Evolutionary conservation across 352 stramenopile genomes (phyloP), one percentile per base, ranked within the genome.

Genomic region (Phytophthora hybrid): DNA sequence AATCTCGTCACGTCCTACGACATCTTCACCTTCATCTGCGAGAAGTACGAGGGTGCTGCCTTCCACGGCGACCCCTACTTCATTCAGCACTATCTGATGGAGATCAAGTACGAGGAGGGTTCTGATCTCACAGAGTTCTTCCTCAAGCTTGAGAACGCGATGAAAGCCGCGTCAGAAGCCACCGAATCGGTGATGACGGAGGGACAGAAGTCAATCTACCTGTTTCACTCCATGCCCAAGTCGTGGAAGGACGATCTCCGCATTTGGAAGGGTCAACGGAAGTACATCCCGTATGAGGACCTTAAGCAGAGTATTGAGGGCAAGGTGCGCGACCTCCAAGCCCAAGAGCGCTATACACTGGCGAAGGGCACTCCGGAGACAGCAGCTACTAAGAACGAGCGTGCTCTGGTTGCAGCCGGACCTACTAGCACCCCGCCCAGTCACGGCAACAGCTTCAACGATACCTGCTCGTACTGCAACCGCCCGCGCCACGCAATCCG

Each of bases 1-100:
- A 70, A 70, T 47, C 59, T 67, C 37, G 44, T 14, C 14, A 62
- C 47, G n/a, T 55, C 19, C 0, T 55, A 31, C 47, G 47, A 55
- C 3, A 55, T 55, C 47, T 26, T 55, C 47, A 18, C 0, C 8
- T 32, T 55, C 47, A 55, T 32, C 47, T 32, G 47, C 19, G 19
- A 55, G 19, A 32, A 55, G 19, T 55, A 55, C 19, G 47, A 55
- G 10, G 47, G 47, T 5, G 47, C 47, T 8, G 47, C 19, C 19
- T 55, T 47, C 34, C 39, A 57, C 26, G 23, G 34, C 14, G 9
- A 23, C 16, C n/a, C 7, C 6, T 19, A 56, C 37, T 47, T 57
- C 44, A 23, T 65, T 14, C n/a, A 57, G 13, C 16, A 37, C 59
- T 23, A 55, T 5, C 7, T 32, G 26, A 32, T 65, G 51, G 37